phyloP scores from a whole-genome alignment of 1,139 yeast species.

The Debaryomyces udenii region DNA sequence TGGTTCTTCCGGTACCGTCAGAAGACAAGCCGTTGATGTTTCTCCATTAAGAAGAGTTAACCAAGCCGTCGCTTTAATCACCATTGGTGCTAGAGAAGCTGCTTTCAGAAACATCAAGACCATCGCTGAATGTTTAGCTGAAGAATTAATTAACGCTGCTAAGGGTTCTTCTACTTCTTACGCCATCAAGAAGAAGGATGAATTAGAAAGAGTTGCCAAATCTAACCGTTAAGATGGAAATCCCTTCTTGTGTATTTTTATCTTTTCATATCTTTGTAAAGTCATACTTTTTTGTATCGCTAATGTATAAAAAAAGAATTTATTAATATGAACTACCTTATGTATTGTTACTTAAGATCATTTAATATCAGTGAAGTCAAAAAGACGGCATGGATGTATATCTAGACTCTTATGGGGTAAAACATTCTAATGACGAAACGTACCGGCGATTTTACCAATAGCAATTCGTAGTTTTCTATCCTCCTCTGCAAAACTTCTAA shows the following conservation, averaged over 20 bases:
- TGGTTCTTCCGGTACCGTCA: constrained; percentile 99
- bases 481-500: constrained; percentile 22
- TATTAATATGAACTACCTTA: constrained; percentile 5
- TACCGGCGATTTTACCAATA: constrained; percentile 16
- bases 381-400: neutral
- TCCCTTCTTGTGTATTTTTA: constrained; percentile 23
- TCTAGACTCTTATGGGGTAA: constrained; percentile 30
- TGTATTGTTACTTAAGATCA: no score
- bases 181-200: constrained; percentile 99
- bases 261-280: constrained; percentile 16
- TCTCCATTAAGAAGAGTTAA: constrained; percentile 99
- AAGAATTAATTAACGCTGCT: constrained; percentile 99
- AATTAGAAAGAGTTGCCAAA: constrained; percentile 99
- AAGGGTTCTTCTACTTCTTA: constrained; percentile 99
- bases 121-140: constrained; percentile 99
- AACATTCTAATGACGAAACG: constrained; percentile 22
- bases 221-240: constrained; percentile 88
- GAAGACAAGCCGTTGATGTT: constrained; percentile 99
- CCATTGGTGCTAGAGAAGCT: constrained; percentile 99
- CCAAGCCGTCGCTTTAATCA: constrained; percentile 97
- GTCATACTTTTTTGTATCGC: constrained; percentile 18
- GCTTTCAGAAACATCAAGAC: constrained; percentile 99
- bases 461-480: constrained; percentile 22
- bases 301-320: constrained; percentile 20
- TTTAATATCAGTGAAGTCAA: neutral